Conservation (phyloP, 371 early-diverging fungal species). For the Chytridiales sp. region DNA sequence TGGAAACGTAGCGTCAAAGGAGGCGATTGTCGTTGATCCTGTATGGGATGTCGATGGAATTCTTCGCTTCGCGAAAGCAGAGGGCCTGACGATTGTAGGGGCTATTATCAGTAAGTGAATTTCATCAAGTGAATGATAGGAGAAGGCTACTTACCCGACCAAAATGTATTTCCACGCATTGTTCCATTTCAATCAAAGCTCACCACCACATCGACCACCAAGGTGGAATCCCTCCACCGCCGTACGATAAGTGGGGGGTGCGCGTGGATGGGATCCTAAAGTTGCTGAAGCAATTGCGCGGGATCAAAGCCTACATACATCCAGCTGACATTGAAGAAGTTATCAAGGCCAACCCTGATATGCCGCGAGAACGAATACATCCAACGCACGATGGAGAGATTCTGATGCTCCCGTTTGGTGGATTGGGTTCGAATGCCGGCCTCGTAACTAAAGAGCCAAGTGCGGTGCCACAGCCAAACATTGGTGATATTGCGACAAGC, state of each 20-base stretch:
- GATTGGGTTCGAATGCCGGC: too few species aligned
- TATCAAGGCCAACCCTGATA: slow-evolving; percentile 64
- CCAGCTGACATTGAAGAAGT: slow-evolving; percentile 73
- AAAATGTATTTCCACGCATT: too few species aligned
- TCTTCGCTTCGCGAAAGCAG: slow-evolving; percentile 54
- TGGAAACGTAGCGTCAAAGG: slow-evolving; percentile 60
- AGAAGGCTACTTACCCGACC: too few species aligned
- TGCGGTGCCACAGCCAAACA: too few species aligned
- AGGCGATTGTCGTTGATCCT: slow-evolving; percentile 80
- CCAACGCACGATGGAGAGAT: slow-evolving; percentile 63
- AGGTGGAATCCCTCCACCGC: slow-evolving; percentile 73
- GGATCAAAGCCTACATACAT: slow-evolving; percentile 72
- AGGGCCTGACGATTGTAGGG: slow-evolving; percentile 67
- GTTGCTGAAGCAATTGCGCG: slow-evolving; percentile 66
- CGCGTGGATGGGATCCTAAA: slow-evolving; percentile 74
- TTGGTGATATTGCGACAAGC: too few species aligned
- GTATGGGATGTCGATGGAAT: slow-evolving; percentile 85
- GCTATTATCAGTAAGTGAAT: slow-evolving; percentile 69
- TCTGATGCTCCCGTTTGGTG: slow-evolving; percentile 44
- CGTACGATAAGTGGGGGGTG: slow-evolving; percentile 74
- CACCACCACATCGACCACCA: slow-evolving; percentile 85
- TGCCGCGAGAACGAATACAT: slow-evolving; percentile 58
- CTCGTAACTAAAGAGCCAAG: too few species aligned
- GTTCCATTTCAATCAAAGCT: too few species aligned
- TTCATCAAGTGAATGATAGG: too few species aligned